Evolutionary conservation across 257 asterid species (phyloP), one percentile per base, ranked within the genome.

Genomic region (Anisodus acutangulus): DNA sequence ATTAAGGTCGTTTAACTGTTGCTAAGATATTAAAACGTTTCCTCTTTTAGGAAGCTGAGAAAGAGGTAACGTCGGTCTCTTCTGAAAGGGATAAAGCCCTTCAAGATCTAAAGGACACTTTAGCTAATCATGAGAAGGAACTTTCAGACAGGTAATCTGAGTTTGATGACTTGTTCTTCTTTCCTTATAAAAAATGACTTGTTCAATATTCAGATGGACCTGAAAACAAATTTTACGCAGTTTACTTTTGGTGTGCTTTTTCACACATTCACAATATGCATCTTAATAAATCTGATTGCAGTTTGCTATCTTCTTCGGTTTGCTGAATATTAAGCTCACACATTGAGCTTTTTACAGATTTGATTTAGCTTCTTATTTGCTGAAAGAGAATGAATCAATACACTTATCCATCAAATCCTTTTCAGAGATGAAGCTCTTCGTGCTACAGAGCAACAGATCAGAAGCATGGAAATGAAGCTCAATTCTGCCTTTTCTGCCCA

Each of bases 31-130:
- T 0, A 71, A 43, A n/a, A n/a, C 9, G 41, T 82, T 16, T 89
- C 72, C 49, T 81, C 85, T 64, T 83, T 83, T 89, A 97, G 99
- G 99, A 97, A 85, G 97, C 95, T 85, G 99, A 97, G 92, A 93
- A 90, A 86, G 98, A 97, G 89, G 86, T 97, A 82, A 78, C 84
- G 83, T 68, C 90, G 81, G 67, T 93, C 85, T 92, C 95, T 79
- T 85, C 89, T 35, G 98, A 97, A 87, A 95, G 92, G 92, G 99
- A 97, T 88, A 95, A 92, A 90, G 95, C 92, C 49, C 87, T 92
- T 69, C 94, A 90, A 91, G 98, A 97, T 78, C 91, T 97, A 87
- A 91, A 90, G 89, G 89, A 92, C 86, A 87, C 87, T 86, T 87
- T 89, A 88, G 87, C 90, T 66, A 85, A 84, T 87, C 92, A 89